These are phyloP conservation scores for maize (Zea mays) DNA, from an alignment of 176 grass and related monocot genomes.

Conservation along the genomic window DNA sequence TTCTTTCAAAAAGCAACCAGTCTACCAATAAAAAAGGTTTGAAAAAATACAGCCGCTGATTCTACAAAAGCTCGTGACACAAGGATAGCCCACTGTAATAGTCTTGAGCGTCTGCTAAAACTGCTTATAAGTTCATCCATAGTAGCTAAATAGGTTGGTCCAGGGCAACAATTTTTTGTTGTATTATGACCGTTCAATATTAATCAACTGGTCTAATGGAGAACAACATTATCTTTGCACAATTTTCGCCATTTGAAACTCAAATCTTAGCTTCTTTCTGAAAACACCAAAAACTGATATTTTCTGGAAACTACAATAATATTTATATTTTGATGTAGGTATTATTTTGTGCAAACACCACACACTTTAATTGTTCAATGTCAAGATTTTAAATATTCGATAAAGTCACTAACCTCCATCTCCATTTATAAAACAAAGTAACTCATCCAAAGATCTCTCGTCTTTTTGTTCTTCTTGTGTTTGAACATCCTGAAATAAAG, in stretches of 20 bases:
- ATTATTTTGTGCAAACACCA: not conserved
- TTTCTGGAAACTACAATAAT: not conserved
- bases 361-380: too few species aligned
- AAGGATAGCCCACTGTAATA: not conserved
- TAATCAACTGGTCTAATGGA: not conserved
- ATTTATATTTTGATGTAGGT: not conserved
- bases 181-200: constrained; percentile 1
- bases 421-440: constrained; percentile 99
- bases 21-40: constrained; percentile 2
- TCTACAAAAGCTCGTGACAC: not conserved
- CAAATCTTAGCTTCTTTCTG: not conserved
- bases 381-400: too few species aligned
- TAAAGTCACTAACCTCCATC: constrained; percentile 71
- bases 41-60: not conserved
- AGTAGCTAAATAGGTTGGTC: not conserved
- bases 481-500: constrained; percentile 77
- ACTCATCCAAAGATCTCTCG: constrained; percentile 93
- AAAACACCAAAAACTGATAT: not conserved
- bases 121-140: not conserved
- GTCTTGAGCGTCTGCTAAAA: not conserved
- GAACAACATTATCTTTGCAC: not conserved
- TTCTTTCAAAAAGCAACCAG: not conserved
- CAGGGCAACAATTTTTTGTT: not conserved
- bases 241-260: not conserved
- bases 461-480: constrained; percentile 81